Evolutionary conservation across 257 asterid genomes (phyloP).

Genomic region (Scutellaria galericulata): DNA sequence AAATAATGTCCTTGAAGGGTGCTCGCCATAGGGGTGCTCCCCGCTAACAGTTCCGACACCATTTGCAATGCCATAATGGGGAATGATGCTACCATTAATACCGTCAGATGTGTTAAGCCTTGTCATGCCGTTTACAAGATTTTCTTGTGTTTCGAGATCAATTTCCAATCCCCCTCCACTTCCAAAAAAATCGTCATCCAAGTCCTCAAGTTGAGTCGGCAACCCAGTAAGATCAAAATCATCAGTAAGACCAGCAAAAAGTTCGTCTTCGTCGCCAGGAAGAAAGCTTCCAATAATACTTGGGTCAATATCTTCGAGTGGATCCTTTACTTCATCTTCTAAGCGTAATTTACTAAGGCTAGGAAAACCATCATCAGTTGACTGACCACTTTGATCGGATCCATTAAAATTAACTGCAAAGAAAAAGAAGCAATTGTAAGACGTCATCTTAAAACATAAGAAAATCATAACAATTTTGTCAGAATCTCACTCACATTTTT

Average conservation of each 20-base stretch:
- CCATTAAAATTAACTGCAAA: slow-evolving; percentile 64
- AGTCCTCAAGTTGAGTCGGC: slow-evolving; percentile 89
- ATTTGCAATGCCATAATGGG: slow-evolving; percentile 56
- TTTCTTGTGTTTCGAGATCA: slow-evolving; percentile 65
- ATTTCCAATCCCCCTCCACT: slow-evolving; percentile 97
- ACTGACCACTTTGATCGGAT: slow-evolving; percentile 47
- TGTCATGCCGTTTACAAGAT: slow-evolving; percentile 52
- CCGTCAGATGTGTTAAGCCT: slow-evolving; percentile 58
- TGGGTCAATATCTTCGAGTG: slow-evolving; percentile 56
- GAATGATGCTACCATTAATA: slow-evolving; percentile 48
- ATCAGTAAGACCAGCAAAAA: slow-evolving; percentile 85
- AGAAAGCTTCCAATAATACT: slow-evolving; percentile 57
- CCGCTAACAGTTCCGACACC: slow-evolving; percentile 71
- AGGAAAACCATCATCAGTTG: slow-evolving; percentile 62
- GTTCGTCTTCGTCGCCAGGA: slow-evolving; percentile 94
- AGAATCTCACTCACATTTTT: slow-evolving; percentile 56
- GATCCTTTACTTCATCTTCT: slow-evolving; percentile 57
- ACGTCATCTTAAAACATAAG: background rate
- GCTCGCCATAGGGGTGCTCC: slow-evolving; percentile 98
- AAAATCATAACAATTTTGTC: background rate
- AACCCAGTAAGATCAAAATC: slow-evolving; percentile 86
- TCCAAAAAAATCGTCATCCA: slow-evolving; percentile 93
- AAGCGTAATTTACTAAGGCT: slow-evolving; percentile 45
- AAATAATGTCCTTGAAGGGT: slow-evolving; percentile 95
- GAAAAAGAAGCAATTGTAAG: slow-evolving; percentile 22